Evolutionary conservation across 352 stramenopile species (phyloP).

Genomic region (Elongisporangium prolatum): DNA sequence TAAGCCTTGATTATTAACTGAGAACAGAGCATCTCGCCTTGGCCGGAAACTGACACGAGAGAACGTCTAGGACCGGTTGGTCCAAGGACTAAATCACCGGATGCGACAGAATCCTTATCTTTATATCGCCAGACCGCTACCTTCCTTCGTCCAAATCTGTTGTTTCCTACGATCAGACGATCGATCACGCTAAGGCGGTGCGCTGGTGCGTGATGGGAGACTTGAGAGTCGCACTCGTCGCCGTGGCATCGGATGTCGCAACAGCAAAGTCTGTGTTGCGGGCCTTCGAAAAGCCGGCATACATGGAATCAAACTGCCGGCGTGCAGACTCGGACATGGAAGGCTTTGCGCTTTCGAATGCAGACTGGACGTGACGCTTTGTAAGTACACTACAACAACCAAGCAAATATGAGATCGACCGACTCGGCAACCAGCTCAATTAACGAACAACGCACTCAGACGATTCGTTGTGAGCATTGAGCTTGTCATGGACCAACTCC

Average conservation of each 20-base stretch:
- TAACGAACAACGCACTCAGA: neutral
- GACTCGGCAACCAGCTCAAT: too few species aligned
- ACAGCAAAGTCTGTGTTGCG: constrained; percentile 68
- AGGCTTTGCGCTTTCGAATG: constrained; percentile 63
- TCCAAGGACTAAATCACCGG: too few species aligned
- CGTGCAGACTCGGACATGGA: constrained; percentile 59
- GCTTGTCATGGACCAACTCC: constrained; percentile 89
- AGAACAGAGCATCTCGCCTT: too few species aligned
- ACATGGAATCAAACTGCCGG: constrained; percentile 68
- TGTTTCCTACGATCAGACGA: too few species aligned
- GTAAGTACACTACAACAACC: constrained; percentile 34
- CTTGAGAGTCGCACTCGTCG: constrained; percentile 44
- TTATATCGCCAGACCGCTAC: too few species aligned
- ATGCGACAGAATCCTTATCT: too few species aligned
- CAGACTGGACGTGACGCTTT: constrained; percentile 49
- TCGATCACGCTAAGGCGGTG: constrained; percentile 49
- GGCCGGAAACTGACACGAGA: too few species aligned
- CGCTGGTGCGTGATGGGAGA: constrained; percentile 58
- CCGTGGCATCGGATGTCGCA: constrained; percentile 38
- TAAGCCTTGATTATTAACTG: too few species aligned
- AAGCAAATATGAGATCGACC: neutral
- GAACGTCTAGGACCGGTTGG: too few species aligned
- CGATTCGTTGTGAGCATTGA: constrained; percentile 18
- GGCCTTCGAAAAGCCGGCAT: constrained; percentile 58
- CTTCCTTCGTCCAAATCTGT: too few species aligned